phyloP scores from a whole-genome alignment of 495 filamentous ascomycete species.

The Penicillium ochrochloron region DNA sequence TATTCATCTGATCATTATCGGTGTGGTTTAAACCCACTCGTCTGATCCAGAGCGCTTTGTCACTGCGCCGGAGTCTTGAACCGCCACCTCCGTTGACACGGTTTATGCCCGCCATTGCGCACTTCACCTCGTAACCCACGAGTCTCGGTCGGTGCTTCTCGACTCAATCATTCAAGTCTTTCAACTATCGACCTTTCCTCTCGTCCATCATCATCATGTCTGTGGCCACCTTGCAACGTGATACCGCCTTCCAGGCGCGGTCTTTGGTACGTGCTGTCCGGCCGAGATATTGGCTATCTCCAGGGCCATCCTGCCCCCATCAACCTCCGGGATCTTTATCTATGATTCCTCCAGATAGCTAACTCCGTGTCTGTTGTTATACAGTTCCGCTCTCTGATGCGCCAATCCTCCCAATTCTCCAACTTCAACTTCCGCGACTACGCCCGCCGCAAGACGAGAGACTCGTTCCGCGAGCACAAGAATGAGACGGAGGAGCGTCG shows the following conservation, averaged over 20 bases:
- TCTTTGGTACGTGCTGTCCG: constrained; percentile 62
- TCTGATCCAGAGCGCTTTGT: constrained; percentile 9
- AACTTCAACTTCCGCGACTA: constrained; percentile 98
- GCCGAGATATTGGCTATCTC: background rate
- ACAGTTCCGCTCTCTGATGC: constrained; percentile 90
- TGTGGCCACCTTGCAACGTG: constrained; percentile 58
- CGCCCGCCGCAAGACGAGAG: constrained; percentile 82
- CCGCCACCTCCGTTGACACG: constrained; percentile 18
- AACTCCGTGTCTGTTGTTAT: background rate
- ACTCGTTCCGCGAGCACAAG: constrained; percentile 83
- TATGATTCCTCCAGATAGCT: background rate
- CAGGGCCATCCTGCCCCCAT: background rate
- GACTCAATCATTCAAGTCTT: background rate
- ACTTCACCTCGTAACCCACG: background rate
- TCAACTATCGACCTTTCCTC: constrained; percentile 46
- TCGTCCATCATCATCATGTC: constrained; percentile 41
- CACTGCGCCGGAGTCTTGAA: constrained; percentile 10
- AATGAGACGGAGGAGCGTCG: constrained; percentile 69
- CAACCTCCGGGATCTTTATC: background rate
- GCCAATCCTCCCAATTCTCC: constrained; percentile 84
- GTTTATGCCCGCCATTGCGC: constrained; percentile 8
- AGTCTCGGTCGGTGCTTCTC: background rate
- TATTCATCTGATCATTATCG: background rate
- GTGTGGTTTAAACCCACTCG: background rate
- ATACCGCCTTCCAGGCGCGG: constrained; percentile 71